Evolutionary conservation across 306 rosid species (phyloP).

Genomic region (Benincasa hispida): DNA sequence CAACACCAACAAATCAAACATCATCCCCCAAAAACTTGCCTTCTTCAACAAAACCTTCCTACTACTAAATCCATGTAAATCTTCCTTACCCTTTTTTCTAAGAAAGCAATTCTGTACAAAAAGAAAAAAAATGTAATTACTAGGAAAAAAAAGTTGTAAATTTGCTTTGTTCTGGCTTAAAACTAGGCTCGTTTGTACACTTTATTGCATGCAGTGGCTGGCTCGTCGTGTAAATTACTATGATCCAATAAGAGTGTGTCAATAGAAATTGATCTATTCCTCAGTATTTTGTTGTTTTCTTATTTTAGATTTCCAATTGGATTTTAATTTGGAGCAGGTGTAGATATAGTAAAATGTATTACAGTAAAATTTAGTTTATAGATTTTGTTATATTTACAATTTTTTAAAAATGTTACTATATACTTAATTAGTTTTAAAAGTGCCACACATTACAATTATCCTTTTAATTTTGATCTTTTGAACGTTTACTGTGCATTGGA

Average conservation of each 20-base stretch:
- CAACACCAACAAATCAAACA: conserved; percentile 40
- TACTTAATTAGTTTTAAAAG: no score
- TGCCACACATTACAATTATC: no score
- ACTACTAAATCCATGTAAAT: background rate
- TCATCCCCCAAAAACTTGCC: conserved; percentile 41
- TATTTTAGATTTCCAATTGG: background rate
- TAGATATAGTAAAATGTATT: no score
- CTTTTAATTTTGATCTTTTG: no score
- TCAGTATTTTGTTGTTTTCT: background rate
- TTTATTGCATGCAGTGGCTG: background rate
- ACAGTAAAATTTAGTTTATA: no score
- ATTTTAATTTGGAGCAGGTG: no score
- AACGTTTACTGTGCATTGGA: no score
- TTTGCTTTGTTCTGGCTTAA: background rate
- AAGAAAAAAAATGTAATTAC: no score
- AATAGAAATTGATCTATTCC: background rate
- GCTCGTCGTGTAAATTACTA: background rate
- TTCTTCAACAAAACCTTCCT: background rate
- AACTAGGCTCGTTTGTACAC: background rate
- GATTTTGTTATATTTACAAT: no score
- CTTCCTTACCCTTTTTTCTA: background rate
- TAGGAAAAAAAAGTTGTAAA: background rate
- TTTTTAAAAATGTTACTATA: no score
- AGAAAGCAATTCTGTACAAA: no score
- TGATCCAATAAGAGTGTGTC: background rate